phyloP scores from a whole-genome alignment of 2,329 filamentous ascomycete genomes.

The Aureobasidium pullulans region DNA sequence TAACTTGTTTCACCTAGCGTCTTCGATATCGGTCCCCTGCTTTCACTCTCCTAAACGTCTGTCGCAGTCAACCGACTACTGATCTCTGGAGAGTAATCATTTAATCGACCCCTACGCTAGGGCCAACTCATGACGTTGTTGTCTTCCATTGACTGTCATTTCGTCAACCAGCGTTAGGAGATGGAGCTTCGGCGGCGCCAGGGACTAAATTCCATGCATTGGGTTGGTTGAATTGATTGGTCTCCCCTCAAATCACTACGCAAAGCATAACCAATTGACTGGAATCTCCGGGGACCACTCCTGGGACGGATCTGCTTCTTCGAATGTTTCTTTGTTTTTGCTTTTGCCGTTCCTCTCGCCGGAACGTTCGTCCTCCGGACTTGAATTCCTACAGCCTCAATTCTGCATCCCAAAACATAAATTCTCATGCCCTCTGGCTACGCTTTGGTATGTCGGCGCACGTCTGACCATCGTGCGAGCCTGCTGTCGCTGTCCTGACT shows the following conservation, averaged over 20 bases:
- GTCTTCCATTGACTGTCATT: neutral
- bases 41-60: neutral
- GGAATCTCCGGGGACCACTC: neutral
- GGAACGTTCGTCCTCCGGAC: neutral
- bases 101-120: neutral
- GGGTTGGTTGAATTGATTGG: neutral
- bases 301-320: neutral
- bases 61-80: slow-evolving; percentile 4
- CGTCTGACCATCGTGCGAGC: neutral
- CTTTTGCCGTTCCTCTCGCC: slow-evolving; percentile 1
- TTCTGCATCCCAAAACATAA: no score
- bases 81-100: neutral
- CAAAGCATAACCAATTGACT: neutral
- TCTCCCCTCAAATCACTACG: neutral
- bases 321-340: neutral
- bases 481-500: neutral
- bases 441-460: no score
- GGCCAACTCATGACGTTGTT: neutral
- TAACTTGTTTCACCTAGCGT: neutral
- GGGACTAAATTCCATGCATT: neutral
- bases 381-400: neutral
- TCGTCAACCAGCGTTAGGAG: neutral
- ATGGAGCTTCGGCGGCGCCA: neutral
- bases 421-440: no score
- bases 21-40: neutral